Evolutionary conservation across 495 filamentous ascomycete genomes (phyloP).

Genomic region (Penicillium malachiteum): DNA sequence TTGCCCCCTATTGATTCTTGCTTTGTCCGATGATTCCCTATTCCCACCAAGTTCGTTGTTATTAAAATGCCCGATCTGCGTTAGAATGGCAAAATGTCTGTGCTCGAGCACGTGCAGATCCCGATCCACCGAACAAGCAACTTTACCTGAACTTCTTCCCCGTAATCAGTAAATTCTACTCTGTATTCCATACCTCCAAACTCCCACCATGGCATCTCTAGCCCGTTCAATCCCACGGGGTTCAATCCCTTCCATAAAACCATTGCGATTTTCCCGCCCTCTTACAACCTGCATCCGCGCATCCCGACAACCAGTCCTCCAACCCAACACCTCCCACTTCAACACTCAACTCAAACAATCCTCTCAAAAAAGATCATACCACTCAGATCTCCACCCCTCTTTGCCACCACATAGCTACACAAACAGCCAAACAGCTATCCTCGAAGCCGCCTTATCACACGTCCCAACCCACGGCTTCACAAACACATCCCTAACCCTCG

Average conservation of each 20-base stretch:
- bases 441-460: constrained; percentile 73
- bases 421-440: constrained; percentile 70
- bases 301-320: background rate
- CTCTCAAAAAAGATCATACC: constrained; percentile 48
- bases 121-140: constrained; percentile 4
- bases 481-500: constrained; percentile 63
- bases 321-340: constrained; percentile 1
- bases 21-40: constrained; percentile 29
- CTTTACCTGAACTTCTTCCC: constrained; percentile 1
- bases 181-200: background rate
- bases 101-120: constrained; percentile 14
- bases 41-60: constrained; percentile 18
- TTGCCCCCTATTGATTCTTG: constrained; percentile 7
- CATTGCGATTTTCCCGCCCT: background rate
- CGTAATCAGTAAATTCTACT: background rate
- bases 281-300: constrained; percentile 5
- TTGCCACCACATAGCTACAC: constrained; percentile 60
- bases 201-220: constrained; percentile 16
- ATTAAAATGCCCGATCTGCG: constrained; percentile 1
- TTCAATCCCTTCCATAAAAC: background rate
- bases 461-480: constrained; percentile 85
- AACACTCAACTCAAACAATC: constrained; percentile 1
- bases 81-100: constrained; percentile 12
- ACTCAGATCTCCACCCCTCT: constrained; percentile 65
- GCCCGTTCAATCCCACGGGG: constrained; percentile 10